phyloP scores from a whole-genome alignment of 2,329 filamentous ascomycete genomes.

The Trichoderma citrinoviride region DNA sequence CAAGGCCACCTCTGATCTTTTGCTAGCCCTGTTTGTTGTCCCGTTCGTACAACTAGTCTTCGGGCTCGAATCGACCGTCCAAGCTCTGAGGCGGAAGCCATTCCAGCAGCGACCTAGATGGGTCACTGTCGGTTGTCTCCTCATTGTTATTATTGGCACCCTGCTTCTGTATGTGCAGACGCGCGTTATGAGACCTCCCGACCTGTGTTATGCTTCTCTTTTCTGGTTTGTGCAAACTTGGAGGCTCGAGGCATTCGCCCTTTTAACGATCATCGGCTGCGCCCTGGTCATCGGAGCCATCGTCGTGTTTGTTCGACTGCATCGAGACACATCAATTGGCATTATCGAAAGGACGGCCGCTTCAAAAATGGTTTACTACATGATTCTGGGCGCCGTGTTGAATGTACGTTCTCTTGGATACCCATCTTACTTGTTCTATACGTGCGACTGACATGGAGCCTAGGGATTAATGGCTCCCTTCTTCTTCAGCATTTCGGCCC shows the following conservation, averaged over 20 bases:
- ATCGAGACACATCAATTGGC: slow-evolving; percentile 53
- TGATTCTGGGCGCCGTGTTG: slow-evolving; percentile 54
- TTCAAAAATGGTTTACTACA: slow-evolving; percentile 68
- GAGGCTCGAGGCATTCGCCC: slow-evolving; percentile 54
- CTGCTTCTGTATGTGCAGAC: slow-evolving; percentile 59
- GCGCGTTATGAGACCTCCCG: slow-evolving; percentile 51
- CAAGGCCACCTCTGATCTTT: slow-evolving; percentile 25
- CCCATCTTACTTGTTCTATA: background rate
- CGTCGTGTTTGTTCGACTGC: slow-evolving; percentile 57
- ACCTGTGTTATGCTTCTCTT: slow-evolving; percentile 64
- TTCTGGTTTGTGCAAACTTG: slow-evolving; percentile 66
- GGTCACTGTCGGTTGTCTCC: slow-evolving; percentile 43
- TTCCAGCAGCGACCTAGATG: slow-evolving; percentile 60
- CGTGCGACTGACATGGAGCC: background rate
- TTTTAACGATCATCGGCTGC: slow-evolving; percentile 51
- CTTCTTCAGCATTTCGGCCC: slow-evolving; percentile 57
- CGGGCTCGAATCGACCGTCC: slow-evolving; percentile 57
- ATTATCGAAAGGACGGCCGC: slow-evolving; percentile 60
- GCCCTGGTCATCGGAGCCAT: slow-evolving; percentile 50
- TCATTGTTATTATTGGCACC: slow-evolving; percentile 41
- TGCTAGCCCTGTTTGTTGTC: slow-evolving; percentile 61
- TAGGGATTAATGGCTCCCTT: slow-evolving; percentile 62
- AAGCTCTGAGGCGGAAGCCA: slow-evolving; percentile 52
- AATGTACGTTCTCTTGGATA: slow-evolving; percentile 47
- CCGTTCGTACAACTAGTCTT: slow-evolving; percentile 66